phyloP scores from a whole-genome alignment of 441 rosid species.

The Erodium trifolium region DNA sequence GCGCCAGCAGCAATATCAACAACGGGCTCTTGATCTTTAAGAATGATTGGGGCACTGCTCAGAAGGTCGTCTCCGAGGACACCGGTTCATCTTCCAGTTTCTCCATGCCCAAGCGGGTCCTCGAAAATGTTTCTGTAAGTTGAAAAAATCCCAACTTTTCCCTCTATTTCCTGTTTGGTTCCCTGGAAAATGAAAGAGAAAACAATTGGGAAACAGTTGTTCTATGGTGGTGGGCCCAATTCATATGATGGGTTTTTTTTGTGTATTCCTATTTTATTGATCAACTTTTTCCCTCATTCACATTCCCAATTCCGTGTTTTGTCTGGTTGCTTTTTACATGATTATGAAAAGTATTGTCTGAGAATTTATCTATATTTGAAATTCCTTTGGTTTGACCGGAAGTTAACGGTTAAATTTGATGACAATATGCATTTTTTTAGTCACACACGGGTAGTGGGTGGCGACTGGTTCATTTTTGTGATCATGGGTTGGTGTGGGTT shows the following conservation, averaged over 20 bases:
- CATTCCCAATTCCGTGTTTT: not conserved
- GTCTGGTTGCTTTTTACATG: not conserved
- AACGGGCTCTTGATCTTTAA: not conserved
- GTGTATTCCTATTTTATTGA: not conserved
- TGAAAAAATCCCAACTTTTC: not conserved
- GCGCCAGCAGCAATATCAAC: not conserved
- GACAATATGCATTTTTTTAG: not conserved
- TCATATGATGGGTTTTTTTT: not conserved
- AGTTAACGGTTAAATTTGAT: not conserved
- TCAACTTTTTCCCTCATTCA: not conserved
- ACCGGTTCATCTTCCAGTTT: not conserved
- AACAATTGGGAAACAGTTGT: not conserved
- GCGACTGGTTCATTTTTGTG: not conserved
- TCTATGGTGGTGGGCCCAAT: not conserved
- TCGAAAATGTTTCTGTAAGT: not conserved
- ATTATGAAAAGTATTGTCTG: too few species aligned
- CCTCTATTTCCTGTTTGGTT: not conserved
- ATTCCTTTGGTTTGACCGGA: too few species aligned
- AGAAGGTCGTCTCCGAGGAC: conserved; percentile 2
- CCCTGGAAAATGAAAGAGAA: not conserved
- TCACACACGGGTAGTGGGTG: not conserved
- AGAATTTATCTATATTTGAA: too few species aligned
- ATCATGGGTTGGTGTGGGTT: not conserved
- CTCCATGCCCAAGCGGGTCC: not conserved
- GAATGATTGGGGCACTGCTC: not conserved